These are phyloP conservation scores for Hypoxylon sp. DNA, from an alignment of 2,329 filamentous ascomycete species.

Conservation along the genomic window DNA sequence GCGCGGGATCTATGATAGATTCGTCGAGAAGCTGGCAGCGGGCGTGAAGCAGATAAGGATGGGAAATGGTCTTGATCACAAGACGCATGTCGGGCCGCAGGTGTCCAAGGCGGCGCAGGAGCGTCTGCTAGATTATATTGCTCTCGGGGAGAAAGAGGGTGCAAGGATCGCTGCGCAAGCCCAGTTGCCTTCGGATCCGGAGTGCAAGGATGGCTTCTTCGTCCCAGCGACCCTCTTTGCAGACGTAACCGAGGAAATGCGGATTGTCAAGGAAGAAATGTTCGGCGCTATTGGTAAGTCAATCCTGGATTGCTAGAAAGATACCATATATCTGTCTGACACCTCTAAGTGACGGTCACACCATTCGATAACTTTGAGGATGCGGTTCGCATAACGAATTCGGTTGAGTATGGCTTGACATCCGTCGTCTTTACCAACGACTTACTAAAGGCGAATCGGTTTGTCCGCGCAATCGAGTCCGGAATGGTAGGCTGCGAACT, in stretches of 20 bases:
- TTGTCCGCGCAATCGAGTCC: constrained; percentile 51
- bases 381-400: constrained; percentile 56
- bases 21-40: constrained; percentile 77
- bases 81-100: constrained; percentile 89
- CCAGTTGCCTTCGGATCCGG: constrained; percentile 72
- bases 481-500: constrained; percentile 67
- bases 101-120: constrained; percentile 85
- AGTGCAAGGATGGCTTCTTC: constrained; percentile 79
- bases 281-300: constrained; percentile 75
- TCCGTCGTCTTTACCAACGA: constrained; percentile 71
- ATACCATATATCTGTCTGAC: constrained; percentile 67
- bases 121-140: constrained; percentile 85
- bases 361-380: constrained; percentile 57
- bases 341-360: constrained; percentile 68
- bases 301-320: constrained; percentile 70
- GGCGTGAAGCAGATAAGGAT: constrained; percentile 73
- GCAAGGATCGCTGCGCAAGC: constrained; percentile 72
- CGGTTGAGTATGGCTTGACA: constrained; percentile 71
- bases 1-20: constrained; percentile 87
- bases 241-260: constrained; percentile 84
- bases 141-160: constrained; percentile 72
- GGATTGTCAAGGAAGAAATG: constrained; percentile 91
- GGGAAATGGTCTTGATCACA: constrained; percentile 81
- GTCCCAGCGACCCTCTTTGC: constrained; percentile 91
- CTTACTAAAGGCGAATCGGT: constrained; percentile 61